A percentile compares a stretch with the other conserved stretches of the same genome.
Conservation (phyloP, 1,284 basidiomycete species). For the Mycena citricolor region DNA sequence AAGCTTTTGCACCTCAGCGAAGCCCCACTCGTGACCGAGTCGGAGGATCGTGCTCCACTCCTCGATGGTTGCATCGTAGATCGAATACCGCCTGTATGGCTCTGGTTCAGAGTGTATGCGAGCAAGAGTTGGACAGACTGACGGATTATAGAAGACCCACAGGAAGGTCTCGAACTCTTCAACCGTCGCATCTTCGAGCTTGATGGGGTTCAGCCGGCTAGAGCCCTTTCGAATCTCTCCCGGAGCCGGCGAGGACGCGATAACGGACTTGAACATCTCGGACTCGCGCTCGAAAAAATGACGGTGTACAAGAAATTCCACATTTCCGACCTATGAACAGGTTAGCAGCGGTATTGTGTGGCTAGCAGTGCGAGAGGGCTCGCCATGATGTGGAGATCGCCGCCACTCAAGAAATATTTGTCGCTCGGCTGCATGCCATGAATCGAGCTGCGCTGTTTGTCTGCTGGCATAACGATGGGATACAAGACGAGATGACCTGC, state of each 20-base stretch:
- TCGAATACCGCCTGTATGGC: conserved; percentile 44
- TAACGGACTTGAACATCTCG: conserved; percentile 43
- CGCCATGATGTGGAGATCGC: conserved; percentile 42
- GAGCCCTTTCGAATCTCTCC: conserved; percentile 43
- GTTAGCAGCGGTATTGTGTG: not conserved
- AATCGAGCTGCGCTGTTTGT: no score
- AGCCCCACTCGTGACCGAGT: conserved; percentile 59
- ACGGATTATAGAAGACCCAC: conserved; percentile 46
- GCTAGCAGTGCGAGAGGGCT: not conserved
- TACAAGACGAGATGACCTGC: no score
- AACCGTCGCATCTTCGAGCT: conserved; percentile 11
- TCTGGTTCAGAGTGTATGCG: not conserved
- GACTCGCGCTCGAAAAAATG: conserved; percentile 70
- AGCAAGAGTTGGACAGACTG: conserved; percentile 28
- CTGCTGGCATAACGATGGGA: no score
- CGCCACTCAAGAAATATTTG: conserved; percentile 50
- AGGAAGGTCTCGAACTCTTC: conserved; percentile 21
- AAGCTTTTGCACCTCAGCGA: conserved; percentile 56
- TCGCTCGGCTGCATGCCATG: conserved; percentile 17
- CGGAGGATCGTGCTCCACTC: conserved; percentile 61
- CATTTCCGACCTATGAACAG: conserved; percentile 43
- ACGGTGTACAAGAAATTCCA: conserved; percentile 49
- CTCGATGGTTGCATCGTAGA: conserved; percentile 50
- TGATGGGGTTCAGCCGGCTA: conserved; percentile 24
- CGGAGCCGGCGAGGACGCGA: conserved; percentile 44